Evolutionary conservation across 2,329 filamentous ascomycete genomes (phyloP).

Genomic region (Seiridium unicorne): DNA sequence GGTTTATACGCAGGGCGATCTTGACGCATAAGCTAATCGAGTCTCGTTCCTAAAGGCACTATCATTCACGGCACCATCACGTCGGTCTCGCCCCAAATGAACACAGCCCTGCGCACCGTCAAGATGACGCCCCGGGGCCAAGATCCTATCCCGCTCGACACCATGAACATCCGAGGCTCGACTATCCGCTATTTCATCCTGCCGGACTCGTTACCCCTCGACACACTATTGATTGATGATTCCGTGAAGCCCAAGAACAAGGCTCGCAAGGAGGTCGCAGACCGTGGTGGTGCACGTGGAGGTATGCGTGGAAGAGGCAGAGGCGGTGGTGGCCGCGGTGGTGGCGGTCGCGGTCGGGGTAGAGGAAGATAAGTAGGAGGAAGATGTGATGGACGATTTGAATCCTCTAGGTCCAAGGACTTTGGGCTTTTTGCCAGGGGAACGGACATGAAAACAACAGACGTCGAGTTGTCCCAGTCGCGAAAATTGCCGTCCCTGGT

Average conservation of each 20-base stretch:
- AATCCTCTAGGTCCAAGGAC: not conserved
- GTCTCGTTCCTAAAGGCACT: constrained; percentile 60
- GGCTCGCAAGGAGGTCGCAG: constrained; percentile 82
- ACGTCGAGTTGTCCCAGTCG: not conserved
- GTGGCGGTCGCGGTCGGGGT: constrained; percentile 24
- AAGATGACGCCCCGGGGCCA: constrained; percentile 94
- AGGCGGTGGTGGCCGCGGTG: constrained; percentile 50
- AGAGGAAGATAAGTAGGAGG: not conserved
- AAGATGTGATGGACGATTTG: not conserved
- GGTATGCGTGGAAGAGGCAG: constrained; percentile 41
- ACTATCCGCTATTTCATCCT: constrained; percentile 97
- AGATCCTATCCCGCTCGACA: constrained; percentile 84
- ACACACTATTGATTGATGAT: constrained; percentile 94
- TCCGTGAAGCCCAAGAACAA: constrained; percentile 99
- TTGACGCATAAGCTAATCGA: not conserved
- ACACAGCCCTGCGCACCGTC: constrained; percentile 90
- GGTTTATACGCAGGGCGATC: not conserved
- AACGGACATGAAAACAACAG: not conserved
- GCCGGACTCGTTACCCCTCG: constrained; percentile 89
- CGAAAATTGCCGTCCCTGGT: too few relatives aligned
- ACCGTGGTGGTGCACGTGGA: constrained; percentile 57
- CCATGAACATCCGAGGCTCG: constrained; percentile 94
- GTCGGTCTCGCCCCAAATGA: constrained; percentile 97
- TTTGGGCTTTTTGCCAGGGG: not conserved
- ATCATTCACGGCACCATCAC: constrained; percentile 97